Conservation (phyloP, 257 asterid genomes). For the Gardenia jasminoides region DNA sequence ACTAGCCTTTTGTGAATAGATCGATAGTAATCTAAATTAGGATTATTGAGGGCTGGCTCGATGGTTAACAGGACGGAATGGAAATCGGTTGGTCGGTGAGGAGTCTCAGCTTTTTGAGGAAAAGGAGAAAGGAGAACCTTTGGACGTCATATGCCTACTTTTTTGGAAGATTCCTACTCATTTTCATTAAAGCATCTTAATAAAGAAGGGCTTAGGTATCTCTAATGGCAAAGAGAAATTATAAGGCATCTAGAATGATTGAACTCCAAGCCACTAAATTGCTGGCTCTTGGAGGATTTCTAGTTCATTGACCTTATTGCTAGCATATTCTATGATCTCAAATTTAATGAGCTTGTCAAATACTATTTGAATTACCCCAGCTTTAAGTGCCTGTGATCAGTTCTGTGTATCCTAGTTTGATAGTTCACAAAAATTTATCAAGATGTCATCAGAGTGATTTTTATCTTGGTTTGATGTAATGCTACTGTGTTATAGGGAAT, state of each 20-base stretch:
- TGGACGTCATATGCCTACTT: not conserved
- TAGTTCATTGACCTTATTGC: not conserved
- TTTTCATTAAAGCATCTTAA: not conserved
- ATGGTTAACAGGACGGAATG: not conserved
- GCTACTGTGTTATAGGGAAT: too few relatives aligned
- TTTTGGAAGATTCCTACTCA: not conserved
- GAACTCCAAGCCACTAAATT: not conserved
- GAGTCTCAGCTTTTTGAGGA: not conserved
- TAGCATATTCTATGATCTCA: not conserved
- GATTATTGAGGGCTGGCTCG: not conserved
- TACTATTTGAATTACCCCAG: not conserved
- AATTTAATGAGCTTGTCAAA: not conserved
- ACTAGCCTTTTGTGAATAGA: not conserved
- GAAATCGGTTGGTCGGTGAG: not conserved
- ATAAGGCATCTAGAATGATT: not conserved
- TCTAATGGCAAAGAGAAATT: not conserved
- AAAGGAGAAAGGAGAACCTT: not conserved
- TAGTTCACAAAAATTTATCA: not conserved
- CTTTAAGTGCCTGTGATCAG: not conserved
- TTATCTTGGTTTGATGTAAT: not conserved
- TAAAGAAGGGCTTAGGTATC: not conserved
- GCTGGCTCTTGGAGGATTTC: not conserved
- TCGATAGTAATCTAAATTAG: not conserved
- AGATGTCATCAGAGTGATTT: not conserved
- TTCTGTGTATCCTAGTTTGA: not conserved